A percentile compares a stretch with the other conserved stretches of the same genome.
Evolutionary conservation across 768 basidiomycete species (phyloP).

Genomic region (Lentinula raphanica): DNA sequence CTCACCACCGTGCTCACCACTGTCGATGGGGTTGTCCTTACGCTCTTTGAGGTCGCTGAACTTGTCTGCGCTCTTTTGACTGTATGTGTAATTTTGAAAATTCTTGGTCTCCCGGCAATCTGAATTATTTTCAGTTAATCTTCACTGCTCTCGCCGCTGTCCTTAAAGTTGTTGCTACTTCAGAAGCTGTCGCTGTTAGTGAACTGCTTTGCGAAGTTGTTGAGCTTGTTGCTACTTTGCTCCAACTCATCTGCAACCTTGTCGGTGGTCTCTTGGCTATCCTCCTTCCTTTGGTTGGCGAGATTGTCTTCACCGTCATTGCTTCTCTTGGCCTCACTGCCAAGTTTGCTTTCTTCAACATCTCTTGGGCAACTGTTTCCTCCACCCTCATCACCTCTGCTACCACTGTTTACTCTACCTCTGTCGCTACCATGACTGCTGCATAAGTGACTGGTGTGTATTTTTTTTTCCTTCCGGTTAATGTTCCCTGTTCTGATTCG

Average conservation of each 20-base stretch:
- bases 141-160: slow-evolving; percentile 4
- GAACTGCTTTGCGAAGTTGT: slow-evolving; percentile 2
- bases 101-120: not conserved
- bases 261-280: slow-evolving; percentile 7
- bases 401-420: not conserved
- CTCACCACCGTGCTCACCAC: slow-evolving; percentile 7
- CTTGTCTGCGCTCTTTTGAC: slow-evolving; percentile 4
- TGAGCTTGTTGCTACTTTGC: slow-evolving; percentile 7
- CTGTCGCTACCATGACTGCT: not conserved
- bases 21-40: slow-evolving; percentile 5
- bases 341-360: not conserved
- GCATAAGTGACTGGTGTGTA: not conserved
- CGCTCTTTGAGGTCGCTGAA: slow-evolving; percentile 6
- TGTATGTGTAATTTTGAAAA: not conserved
- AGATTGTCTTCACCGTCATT: slow-evolving; percentile 4
- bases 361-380: not conserved
- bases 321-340: not conserved
- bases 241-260: slow-evolving; percentile 8
- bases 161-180: not conserved
- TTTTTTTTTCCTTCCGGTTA: too few relatives aligned
- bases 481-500: too few relatives aligned
- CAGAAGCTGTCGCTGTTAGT: not conserved
- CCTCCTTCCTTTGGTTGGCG: slow-evolving; percentile 7
- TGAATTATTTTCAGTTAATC: slow-evolving; percentile 1
- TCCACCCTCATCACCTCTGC: not conserved